A percentile compares a stretch with the other conserved stretches of the same genome.
These are phyloP conservation scores for Closterium sp. DNA, from an alignment of 139 green algal species.

Conservation along the genomic window DNA sequence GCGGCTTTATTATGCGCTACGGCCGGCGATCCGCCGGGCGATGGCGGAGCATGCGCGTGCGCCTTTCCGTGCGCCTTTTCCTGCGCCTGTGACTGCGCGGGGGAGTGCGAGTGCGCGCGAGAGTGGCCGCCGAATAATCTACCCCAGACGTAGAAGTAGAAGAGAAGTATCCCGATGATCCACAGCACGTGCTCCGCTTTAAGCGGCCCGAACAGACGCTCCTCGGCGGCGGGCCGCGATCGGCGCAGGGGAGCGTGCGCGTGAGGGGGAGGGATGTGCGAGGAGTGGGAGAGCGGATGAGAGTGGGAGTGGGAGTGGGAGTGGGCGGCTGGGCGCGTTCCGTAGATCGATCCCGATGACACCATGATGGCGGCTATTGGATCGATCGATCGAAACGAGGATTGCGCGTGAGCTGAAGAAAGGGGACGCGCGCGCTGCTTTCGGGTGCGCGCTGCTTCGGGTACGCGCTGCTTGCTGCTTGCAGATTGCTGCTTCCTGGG, in stretches of 20 bases:
- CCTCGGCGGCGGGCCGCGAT: neutral
- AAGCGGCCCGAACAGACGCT: neutral
- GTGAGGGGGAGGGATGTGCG: neutral
- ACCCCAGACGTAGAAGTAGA: neutral
- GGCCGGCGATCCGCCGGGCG: too few relatives aligned
- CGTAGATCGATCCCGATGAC: neutral
- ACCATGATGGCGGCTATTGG: neutral
- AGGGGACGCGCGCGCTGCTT: too few relatives aligned
- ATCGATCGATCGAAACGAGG: too few relatives aligned
- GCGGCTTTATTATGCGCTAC: neutral
- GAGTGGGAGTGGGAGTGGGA: neutral
- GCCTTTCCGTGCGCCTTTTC: too few relatives aligned
- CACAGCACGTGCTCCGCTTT: slow-evolving; percentile 1
- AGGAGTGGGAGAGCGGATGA: neutral
- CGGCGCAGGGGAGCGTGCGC: neutral
- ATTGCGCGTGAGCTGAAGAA: too few relatives aligned
- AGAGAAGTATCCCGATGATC: neutral
- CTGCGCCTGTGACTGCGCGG: neutral
- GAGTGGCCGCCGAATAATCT: neutral
- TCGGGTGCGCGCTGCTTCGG: too few relatives aligned
- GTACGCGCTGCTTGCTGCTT: too few relatives aligned
- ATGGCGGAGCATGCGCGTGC: neutral
- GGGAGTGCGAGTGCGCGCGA: neutral
- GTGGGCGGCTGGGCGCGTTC: neutral
- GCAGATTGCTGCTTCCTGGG: too few relatives aligned